Base-by-base conservation (phyloP, 1,284 basidiomycete genomes). In the Cryptococcus maquisensis region DNA sequence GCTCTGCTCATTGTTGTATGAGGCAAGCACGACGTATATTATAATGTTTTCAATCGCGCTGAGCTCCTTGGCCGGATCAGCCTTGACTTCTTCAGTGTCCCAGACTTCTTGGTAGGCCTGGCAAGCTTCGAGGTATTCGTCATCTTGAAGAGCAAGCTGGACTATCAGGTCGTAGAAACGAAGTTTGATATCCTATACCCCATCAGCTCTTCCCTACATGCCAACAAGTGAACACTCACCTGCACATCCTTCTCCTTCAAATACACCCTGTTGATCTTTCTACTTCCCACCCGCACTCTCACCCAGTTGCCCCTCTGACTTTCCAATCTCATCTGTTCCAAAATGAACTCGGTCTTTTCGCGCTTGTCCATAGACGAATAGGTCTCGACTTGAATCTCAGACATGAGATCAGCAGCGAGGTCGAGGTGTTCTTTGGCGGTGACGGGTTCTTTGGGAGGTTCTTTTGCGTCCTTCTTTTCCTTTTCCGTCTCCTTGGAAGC, bases 281-380 rank as follows among this genome's bases (percentile, higher is more conserved):
- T 83, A 40, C 88, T 86, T 36, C 93, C 90, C 21, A 98, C 93
- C 52, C 88, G 82, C 18, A 92, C 90, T 72, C 92, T 90, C 12
- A 88, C 83, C 89, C 94, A 98, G 70, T 98, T 81, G 16, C 75
- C 76, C 24, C 79, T 73, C 85, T 57, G 84, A 76, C 77, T 92
- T 85, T 69, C 92, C 84, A 98, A 77, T 50, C 96, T 83, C 93
- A 98, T 98, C 76, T 98, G 96, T 77, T 98, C 95, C 41, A 98
- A 79, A 63, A 99, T 90, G 70, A 99, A 98, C 71, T 98, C 92
- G 10, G 91, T 96, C 81, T 99, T 99, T 77, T 99, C 96, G 66
- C 90, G 80, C 60, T 94, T 85, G 64, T 97, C 91, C 95, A 99
- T 98, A 13, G 89, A 92, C 23, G 93, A 96, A 72, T 98, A 99